phyloP scores from a whole-genome alignment of 176 grass and related monocot genomes.

The Tillandsia leiboldiana region DNA sequence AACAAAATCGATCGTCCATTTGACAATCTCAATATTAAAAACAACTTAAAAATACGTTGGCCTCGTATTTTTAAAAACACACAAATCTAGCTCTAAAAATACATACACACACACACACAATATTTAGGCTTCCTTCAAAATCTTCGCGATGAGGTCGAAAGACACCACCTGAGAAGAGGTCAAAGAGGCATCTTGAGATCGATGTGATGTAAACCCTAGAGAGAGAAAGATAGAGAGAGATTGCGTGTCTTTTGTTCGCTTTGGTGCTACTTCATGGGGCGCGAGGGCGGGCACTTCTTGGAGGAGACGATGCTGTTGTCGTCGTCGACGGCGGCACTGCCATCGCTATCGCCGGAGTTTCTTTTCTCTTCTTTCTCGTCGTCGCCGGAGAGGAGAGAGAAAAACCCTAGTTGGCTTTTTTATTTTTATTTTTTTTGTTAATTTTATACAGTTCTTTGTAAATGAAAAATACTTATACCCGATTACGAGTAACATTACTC shows the following conservation, averaged over 20 bases:
- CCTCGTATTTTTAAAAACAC: too few relatives aligned
- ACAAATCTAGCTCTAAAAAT: too few relatives aligned
- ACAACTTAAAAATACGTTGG: too few relatives aligned
- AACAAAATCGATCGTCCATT: too few relatives aligned
- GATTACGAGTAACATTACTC: too few relatives aligned
- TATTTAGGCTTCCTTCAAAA: conserved; percentile 54
- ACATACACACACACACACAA: too few relatives aligned
- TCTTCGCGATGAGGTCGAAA: conserved; percentile 60
- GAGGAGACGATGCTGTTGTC: conserved; percentile 33
- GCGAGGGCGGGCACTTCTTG: conserved; percentile 35
- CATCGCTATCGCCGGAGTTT: conserved; percentile 3
- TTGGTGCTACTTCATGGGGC: conserved; percentile 57
- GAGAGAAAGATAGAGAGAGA: too few relatives aligned
- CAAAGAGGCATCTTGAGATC: conserved; percentile 1
- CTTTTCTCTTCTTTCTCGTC: conserved; percentile 75
- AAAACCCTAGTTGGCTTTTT: too few relatives aligned
- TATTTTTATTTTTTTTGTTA: too few relatives aligned
- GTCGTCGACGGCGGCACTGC: conserved; percentile 31
- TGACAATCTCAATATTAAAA: too few relatives aligned
- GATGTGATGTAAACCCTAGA: neutral
- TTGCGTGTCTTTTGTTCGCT: conserved; percentile 36
- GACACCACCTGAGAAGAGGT: conserved; percentile 31
- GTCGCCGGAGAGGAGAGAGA: neutral
- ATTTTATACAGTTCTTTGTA: too few relatives aligned
- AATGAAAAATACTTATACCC: too few relatives aligned